Evolutionary conservation across 2,329 filamentous ascomycete genomes (phyloP), one percentile per base, ranked within the genome.

Genomic region (Westerdykella aurantiaca): DNA sequence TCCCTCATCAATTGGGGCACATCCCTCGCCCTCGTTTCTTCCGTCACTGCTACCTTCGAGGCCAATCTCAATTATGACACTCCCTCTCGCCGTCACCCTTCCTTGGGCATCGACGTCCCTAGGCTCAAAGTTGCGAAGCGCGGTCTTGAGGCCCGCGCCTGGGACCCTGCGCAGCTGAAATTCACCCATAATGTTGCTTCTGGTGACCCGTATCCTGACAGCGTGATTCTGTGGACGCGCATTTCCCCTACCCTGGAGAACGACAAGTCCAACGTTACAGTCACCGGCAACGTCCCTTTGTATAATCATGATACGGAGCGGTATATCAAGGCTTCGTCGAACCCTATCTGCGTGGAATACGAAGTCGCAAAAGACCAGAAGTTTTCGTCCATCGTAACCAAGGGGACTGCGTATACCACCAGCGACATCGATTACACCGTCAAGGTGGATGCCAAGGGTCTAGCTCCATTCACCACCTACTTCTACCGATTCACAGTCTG

Each of bases 401-500:
- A 69, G 2, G 84, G 84, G 3, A 75, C 68, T n/a, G 81, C 75
- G 1, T 86, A 82, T 57, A 88, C 84, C 0, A 84, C 76, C 21
- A 83, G 78, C 1, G 84, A 88, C 58, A 78, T 88, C 41, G 84
- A 88, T 58, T 88, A 81, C 58, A 88, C 83, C 0, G 69, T 86
- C 48, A 86, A 87, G 72, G 79, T 85, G 14, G 83, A 87, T 60
- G 83, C 83, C 1, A 72, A 63, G 31, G 73, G 74, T 10, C 62
- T 87, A 16, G 64, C 75, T 41, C 75, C 83, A 0, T 83, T 80
- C 53, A 86, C 82, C 0, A 71, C 69, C 4, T 86, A 86, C 62
- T 82, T 75, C 55, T 86, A 86, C 53, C 82, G 83, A 53, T 87
- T 86, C 68, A 76, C 68, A 10, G 73, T 86, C 22, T 87, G 84